Evolutionary conservation across 768 basidiomycete genomes (phyloP).

Genomic region (Gymnopilus dilepis): DNA sequence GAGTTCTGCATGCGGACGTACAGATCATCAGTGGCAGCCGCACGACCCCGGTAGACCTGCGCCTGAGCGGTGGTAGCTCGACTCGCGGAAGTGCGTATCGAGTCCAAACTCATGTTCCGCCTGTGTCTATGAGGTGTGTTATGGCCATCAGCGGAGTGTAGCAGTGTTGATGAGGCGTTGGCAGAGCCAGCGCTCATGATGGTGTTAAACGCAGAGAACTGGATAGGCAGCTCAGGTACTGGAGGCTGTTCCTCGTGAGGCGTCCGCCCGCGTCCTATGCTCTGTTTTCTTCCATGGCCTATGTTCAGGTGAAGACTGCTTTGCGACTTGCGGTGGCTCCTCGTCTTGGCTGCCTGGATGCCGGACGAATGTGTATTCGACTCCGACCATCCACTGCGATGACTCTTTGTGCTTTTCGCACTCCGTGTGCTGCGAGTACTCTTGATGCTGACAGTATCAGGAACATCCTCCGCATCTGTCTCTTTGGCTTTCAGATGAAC

Average conservation of each 20-base stretch:
- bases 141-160: conserved; percentile 23
- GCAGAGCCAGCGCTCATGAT: conserved; percentile 24
- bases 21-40: conserved; percentile 33
- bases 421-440: conserved; percentile 39
- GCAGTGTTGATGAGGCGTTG: conserved; percentile 28
- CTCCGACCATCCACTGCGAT: conserved; percentile 38
- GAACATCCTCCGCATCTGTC: conserved; percentile 33
- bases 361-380: conserved; percentile 42
- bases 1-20: conserved; percentile 26
- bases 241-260: conserved; percentile 37
- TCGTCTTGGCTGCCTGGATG: conserved; percentile 67
- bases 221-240: conserved; percentile 38
- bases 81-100: conserved; percentile 23
- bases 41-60: conserved; percentile 24
- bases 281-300: conserved; percentile 30
- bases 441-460: conserved; percentile 46
- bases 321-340: conserved; percentile 68
- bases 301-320: conserved; percentile 68
- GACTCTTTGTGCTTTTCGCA: conserved; percentile 39
- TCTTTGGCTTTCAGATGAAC: conserved; percentile 30
- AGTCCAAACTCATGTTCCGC: conserved; percentile 32
- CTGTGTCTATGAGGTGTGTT: conserved; percentile 12
- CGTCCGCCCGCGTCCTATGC: conserved; percentile 25
- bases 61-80: conserved; percentile 19
- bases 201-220: conserved; percentile 28